These are phyloP conservation scores for Umbelopsis isabellina DNA, from an alignment of 192 early-diverging fungal genomes.

Conservation along the genomic window DNA sequence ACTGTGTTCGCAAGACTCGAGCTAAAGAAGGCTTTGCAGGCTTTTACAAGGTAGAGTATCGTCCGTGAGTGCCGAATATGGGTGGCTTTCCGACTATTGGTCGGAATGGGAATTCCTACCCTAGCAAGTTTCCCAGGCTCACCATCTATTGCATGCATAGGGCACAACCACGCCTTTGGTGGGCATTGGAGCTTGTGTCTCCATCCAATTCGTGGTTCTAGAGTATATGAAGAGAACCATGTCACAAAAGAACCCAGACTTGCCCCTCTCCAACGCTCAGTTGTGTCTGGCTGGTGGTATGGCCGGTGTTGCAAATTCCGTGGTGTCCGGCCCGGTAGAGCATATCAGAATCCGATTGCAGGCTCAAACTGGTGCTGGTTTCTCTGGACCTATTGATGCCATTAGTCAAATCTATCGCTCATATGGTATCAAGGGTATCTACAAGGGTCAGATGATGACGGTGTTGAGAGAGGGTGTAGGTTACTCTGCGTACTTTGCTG, in stretches of 20 bases:
- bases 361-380: slow-evolving; percentile 76
- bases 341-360: slow-evolving; percentile 95
- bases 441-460: slow-evolving; percentile 90
- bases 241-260: slow-evolving; percentile 52
- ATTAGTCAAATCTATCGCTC: slow-evolving; percentile 76
- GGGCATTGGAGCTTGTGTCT: slow-evolving; percentile 94
- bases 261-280: slow-evolving; percentile 72
- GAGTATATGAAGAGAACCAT: slow-evolving; percentile 88
- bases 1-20: slow-evolving; percentile 85
- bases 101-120: slow-evolving; percentile 13
- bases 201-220: slow-evolving; percentile 94
- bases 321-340: slow-evolving; percentile 92
- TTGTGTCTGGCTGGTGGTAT: slow-evolving; percentile 86
- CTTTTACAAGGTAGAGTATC: slow-evolving; percentile 77
- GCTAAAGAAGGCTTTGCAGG: slow-evolving; percentile 79
- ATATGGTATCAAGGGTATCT: slow-evolving; percentile 80
- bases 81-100: slow-evolving; percentile 4
- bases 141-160: slow-evolving; percentile 17
- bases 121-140: neutral
- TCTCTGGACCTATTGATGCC: slow-evolving; percentile 83
- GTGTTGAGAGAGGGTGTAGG: slow-evolving; percentile 88
- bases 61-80: neutral
- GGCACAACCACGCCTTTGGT: slow-evolving; percentile 93
- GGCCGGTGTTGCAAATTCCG: slow-evolving; percentile 86
- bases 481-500: slow-evolving; percentile 92